These are phyloP conservation scores for Eucalyptus polyanthemos DNA, from an alignment of 345 rosid species.

Conservation along the genomic window DNA sequence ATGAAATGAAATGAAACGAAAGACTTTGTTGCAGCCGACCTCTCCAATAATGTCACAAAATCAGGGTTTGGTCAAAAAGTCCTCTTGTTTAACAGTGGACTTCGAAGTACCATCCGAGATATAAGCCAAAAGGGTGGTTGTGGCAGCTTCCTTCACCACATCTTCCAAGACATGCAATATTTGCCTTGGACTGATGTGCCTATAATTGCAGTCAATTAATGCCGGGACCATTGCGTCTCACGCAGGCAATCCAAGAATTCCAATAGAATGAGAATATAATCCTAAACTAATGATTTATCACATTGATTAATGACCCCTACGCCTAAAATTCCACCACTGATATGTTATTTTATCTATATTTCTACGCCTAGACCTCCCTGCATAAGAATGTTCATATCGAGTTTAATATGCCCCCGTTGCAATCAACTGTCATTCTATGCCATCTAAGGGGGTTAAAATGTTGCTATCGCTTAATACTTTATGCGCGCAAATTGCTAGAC, in stretches of 20 bases:
- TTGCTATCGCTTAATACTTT: not conserved
- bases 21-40: not conserved
- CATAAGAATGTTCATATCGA: not conserved
- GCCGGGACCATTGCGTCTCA: not conserved
- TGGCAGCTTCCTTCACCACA: not conserved
- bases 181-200: not conserved
- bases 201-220: not conserved
- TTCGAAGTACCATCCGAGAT: not conserved
- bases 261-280: not conserved
- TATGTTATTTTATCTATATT: not conserved
- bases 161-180: not conserved
- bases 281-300: not conserved
- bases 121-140: not conserved
- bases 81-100: not conserved
- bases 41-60: not conserved
- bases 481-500: not conserved
- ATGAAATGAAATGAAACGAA: not conserved
- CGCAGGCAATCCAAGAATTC: not conserved
- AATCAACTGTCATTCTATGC: not conserved
- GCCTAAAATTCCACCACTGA: not conserved
- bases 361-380: not conserved
- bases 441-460: not conserved
- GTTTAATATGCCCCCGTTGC: not conserved
- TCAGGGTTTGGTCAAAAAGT: not conserved
- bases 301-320: not conserved